Percentiles rank a stretch among this genome's conserved stretches.
Evolutionary conservation across 2,329 filamentous ascomycete genomes (phyloP).

Genomic region (Cyphellophora europaea): DNA sequence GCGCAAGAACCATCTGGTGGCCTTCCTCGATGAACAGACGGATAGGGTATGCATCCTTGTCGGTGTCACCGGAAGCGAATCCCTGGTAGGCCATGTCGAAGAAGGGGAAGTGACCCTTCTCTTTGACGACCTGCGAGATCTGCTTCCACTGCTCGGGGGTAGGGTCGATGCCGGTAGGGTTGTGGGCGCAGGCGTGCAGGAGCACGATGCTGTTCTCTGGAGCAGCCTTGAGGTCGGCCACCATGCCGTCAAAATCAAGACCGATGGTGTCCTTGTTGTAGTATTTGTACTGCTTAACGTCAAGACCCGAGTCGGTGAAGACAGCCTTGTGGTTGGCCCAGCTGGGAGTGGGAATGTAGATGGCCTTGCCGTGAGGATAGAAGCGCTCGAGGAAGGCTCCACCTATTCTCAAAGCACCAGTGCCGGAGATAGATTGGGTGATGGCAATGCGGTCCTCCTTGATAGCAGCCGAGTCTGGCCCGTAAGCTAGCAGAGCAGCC

Average conservation of each 20-base stretch:
- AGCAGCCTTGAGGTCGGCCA: slow-evolving; percentile 81
- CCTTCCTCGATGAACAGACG: slow-evolving; percentile 89
- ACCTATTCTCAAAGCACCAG: slow-evolving; percentile 88
- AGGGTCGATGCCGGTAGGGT: slow-evolving; percentile 93
- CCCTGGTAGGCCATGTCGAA: slow-evolving; percentile 99
- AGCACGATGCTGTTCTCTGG: slow-evolving; percentile 82
- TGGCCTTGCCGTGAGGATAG: slow-evolving; percentile 84
- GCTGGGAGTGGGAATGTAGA: slow-evolving; percentile 92
- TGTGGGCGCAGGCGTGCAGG: slow-evolving; percentile 95
- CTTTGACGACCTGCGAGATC: slow-evolving; percentile 80
- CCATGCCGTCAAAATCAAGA: slow-evolving; percentile 89
- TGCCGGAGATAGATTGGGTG: slow-evolving; percentile 97
- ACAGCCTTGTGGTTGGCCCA: slow-evolving; percentile 98
- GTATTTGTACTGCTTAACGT: slow-evolving; percentile 94
- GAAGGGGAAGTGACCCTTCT: slow-evolving; percentile 82
- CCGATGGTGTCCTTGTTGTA: slow-evolving; percentile 99
- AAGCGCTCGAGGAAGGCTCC: slow-evolving; percentile 87
- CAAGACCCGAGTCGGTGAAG: slow-evolving; percentile 84
- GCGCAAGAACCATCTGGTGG: slow-evolving; percentile 76
- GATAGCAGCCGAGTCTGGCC: slow-evolving; percentile 66
- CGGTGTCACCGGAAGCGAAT: slow-evolving; percentile 85
- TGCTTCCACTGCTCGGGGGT: slow-evolving; percentile 85
- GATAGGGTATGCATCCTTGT: slow-evolving; percentile 87
- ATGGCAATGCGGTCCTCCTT: slow-evolving; percentile 70
- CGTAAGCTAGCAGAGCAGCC: slow-evolving; percentile 85